Conservation (phyloP, 2,329 filamentous ascomycete species). For the Pestalotiopsis sp. region DNA sequence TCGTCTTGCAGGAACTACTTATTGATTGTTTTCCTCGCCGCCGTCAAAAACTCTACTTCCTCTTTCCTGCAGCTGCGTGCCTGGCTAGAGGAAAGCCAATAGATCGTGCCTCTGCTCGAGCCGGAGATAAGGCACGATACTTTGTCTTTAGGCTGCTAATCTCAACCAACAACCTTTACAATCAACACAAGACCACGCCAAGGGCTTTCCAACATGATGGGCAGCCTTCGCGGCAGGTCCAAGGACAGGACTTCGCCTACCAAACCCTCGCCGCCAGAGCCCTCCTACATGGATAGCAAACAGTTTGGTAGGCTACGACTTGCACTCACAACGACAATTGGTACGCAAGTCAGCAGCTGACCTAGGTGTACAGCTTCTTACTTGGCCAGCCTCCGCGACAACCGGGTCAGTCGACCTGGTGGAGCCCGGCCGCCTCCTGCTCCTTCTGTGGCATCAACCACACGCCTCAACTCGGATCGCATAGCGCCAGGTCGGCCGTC, state of each 20-base stretch:
- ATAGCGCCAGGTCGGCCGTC: conserved; percentile 31
- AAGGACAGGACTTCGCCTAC: conserved; percentile 30
- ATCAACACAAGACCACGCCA: background rate
- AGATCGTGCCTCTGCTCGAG: background rate
- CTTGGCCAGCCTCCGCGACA: conserved; percentile 71
- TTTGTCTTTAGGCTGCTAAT: background rate
- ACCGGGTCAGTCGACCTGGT: conserved; percentile 68
- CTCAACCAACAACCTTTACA: background rate
- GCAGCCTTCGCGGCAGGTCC: conserved; percentile 29
- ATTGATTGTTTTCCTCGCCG: background rate
- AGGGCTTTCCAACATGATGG: conserved; percentile 18
- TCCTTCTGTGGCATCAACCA: conserved; percentile 38
- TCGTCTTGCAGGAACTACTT: background rate
- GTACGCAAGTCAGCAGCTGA: conserved; percentile 12
- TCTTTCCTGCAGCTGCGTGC: background rate
- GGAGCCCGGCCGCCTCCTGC: conserved; percentile 68
- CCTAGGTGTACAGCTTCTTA: conserved; percentile 60
- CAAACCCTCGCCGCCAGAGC: conserved; percentile 46
- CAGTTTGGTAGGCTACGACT: conserved; percentile 60
- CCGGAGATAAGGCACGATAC: background rate
- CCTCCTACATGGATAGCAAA: conserved; percentile 68
- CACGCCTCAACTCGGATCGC: conserved; percentile 33
- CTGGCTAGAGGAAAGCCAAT: background rate
- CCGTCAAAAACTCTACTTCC: background rate
- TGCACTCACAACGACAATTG: conserved; percentile 10